Percentiles rank a stretch among this genome's conserved stretches.
These are phyloP conservation scores for Penicillium desertorum DNA, from an alignment of 495 filamentous ascomycete species.

Conservation along the genomic window DNA sequence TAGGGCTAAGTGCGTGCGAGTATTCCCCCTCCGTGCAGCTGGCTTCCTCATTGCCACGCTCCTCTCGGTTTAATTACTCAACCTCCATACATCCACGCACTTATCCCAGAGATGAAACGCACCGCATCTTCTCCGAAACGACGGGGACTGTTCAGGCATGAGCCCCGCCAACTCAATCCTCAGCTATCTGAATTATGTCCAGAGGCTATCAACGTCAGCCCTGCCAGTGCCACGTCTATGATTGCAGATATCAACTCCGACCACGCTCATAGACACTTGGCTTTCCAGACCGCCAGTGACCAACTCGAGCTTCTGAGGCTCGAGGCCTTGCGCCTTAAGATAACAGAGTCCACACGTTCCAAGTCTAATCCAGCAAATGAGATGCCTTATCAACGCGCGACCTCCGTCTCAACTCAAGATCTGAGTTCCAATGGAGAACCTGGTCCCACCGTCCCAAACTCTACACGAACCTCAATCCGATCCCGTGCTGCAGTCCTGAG, in stretches of 20 bases:
- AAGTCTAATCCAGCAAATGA: background rate
- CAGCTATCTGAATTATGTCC: background rate
- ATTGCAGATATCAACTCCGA: background rate
- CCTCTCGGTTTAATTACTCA: background rate
- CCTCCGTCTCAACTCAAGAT: background rate
- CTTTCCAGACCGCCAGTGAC: background rate
- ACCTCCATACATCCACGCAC: background rate
- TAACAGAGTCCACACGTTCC: background rate
- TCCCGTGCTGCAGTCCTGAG: background rate
- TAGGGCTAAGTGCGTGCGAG: background rate
- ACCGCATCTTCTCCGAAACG: background rate
- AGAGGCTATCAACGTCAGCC: background rate
- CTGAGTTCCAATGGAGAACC: background rate
- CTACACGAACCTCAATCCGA: background rate
- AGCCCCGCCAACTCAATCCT: background rate
- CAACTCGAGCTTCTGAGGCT: conserved; percentile 3
- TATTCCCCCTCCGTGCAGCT: background rate
- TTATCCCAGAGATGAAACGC: background rate
- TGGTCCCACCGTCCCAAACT: background rate
- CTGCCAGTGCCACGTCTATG: background rate
- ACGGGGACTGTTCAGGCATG: background rate
- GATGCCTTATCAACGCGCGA: background rate
- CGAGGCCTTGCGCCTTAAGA: background rate
- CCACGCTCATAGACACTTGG: background rate
- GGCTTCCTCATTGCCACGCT: background rate